phyloP scores from a whole-genome alignment of 2,329 filamentous ascomycete genomes.

The Penicillium sp. region DNA sequence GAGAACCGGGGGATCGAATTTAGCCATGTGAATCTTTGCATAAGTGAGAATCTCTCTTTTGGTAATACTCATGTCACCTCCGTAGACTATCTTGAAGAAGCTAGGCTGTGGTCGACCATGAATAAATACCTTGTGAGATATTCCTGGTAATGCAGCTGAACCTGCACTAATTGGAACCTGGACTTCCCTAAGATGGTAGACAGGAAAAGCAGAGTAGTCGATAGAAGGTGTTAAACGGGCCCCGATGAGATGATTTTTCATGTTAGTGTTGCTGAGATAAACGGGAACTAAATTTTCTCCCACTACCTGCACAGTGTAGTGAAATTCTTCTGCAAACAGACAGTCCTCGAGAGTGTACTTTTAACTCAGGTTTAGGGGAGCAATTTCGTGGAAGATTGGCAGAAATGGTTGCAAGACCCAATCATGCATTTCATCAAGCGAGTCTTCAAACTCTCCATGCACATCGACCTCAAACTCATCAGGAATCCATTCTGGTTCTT shows the following conservation, averaged over 20 bases:
- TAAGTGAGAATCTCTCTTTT: too few relatives aligned
- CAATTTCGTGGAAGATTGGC: neutral
- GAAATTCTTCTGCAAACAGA: neutral
- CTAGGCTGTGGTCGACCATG: neutral
- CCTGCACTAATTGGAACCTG: conserved; percentile 11
- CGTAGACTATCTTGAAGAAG: too few relatives aligned
- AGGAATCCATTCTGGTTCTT: neutral
- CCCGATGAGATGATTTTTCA: neutral
- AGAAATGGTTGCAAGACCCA: neutral
- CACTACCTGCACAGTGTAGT: neutral
- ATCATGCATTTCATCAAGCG: neutral
- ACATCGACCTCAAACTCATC: neutral
- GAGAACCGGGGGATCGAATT: too few relatives aligned
- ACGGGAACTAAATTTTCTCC: neutral
- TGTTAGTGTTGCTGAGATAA: neutral
- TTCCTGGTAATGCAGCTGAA: conserved; percentile 9
- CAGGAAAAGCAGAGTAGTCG: conserved; percentile 15
- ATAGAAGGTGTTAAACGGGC: conserved; percentile 1
- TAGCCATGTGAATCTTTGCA: too few relatives aligned
- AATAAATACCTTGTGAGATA: conserved; percentile 19
- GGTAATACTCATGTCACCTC: too few relatives aligned
- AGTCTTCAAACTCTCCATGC: neutral
- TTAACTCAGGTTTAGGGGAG: neutral
- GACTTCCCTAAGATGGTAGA: conserved; percentile 15
- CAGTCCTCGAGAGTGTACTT: neutral